These are phyloP conservation scores for Senna siamea DNA, from an alignment of 306 rosid species.

Conservation along the genomic window DNA sequence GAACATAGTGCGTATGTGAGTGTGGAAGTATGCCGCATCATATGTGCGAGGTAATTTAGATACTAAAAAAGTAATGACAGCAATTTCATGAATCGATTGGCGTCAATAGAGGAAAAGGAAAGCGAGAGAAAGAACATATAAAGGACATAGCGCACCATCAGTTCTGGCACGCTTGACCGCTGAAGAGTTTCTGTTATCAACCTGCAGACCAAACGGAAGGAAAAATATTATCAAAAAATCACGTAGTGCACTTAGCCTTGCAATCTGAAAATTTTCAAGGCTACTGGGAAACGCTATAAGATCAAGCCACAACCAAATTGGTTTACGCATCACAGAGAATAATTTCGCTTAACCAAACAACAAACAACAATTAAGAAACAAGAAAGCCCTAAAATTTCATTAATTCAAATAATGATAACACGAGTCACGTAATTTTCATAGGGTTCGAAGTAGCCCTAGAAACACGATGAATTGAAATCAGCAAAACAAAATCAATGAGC, in stretches of 20 bases:
- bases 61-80: background rate
- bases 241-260: background rate
- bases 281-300: background rate
- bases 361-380: background rate
- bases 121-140: background rate
- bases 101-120: background rate
- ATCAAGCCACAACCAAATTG: slow-evolving; percentile 17
- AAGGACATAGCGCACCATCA: slow-evolving; percentile 62
- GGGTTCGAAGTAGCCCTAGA: slow-evolving; percentile 3
- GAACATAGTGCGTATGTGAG: background rate
- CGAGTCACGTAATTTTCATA: background rate
- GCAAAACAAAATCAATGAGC: background rate
- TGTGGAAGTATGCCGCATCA: slow-evolving; percentile 5
- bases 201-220: slow-evolving; percentile 47
- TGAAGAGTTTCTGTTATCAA: slow-evolving; percentile 92
- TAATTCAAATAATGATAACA: background rate
- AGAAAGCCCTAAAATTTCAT: slow-evolving; percentile 37
- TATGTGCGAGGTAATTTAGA: background rate
- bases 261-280: background rate
- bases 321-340: background rate
- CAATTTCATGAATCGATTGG: slow-evolving; percentile 12
- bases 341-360: background rate
- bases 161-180: slow-evolving; percentile 99
- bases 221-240: too few species aligned
- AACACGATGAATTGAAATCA: background rate